A percentile compares a stretch with the other conserved stretches of the same genome.
These are phyloP conservation scores for Cercospora sp. DNA, from an alignment of 2,329 filamentous ascomycete genomes.

Conservation along the genomic window DNA sequence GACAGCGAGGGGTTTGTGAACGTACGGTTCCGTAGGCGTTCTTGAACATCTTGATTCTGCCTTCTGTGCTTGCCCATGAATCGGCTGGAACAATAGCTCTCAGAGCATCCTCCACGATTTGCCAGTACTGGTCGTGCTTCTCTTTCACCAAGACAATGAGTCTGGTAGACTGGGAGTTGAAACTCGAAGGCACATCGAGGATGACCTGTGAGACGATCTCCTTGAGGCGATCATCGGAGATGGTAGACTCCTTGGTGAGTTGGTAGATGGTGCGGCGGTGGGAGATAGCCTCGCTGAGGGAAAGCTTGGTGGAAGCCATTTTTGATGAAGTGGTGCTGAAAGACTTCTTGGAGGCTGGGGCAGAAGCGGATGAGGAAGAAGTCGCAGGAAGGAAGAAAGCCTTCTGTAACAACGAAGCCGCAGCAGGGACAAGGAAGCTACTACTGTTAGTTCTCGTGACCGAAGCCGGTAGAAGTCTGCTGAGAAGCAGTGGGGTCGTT, in stretches of 20 bases:
- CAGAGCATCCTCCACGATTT: constrained; percentile 64
- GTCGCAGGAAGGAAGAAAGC: background rate
- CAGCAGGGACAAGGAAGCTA: background rate
- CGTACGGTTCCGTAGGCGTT: constrained; percentile 73
- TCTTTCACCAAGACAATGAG: constrained; percentile 74
- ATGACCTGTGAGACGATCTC: constrained; percentile 63
- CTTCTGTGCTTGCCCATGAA: constrained; percentile 56
- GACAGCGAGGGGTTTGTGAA: constrained; percentile 25
- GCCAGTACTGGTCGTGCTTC: constrained; percentile 88
- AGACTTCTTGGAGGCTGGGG: background rate
- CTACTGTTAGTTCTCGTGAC: background rate
- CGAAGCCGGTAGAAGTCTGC: constrained; percentile 4
- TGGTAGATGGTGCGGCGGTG: constrained; percentile 60
- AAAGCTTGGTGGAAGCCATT: constrained; percentile 40
- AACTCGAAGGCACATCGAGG: constrained; percentile 71
- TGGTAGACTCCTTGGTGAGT: constrained; percentile 62
- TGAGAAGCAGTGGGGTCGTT: background rate
- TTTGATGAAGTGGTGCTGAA: constrained; percentile 25
- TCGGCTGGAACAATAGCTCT: constrained; percentile 68
- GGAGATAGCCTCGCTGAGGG: constrained; percentile 65
- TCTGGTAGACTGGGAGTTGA: constrained; percentile 86
- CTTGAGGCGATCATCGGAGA: constrained; percentile 67
- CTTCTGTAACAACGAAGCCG: background rate
- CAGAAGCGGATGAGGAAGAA: background rate
- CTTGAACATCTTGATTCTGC: constrained; percentile 62